Base-by-base conservation (phyloP, 148 eudicot genomes). In the Diospyros lotus region DNA sequence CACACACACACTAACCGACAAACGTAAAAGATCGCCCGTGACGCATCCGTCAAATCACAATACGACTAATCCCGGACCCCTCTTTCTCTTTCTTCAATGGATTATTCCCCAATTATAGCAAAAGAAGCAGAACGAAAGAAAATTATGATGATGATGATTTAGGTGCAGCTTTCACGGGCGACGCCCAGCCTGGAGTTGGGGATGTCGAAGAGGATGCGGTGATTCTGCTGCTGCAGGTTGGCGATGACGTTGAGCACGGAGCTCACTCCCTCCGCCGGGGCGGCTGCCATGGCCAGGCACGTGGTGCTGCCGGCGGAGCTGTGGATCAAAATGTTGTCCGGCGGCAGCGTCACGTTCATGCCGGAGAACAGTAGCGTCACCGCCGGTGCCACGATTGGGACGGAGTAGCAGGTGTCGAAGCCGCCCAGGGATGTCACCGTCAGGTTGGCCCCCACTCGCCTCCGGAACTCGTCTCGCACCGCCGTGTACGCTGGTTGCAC, bases 181-280 rank as follows among this genome's bases (percentile, higher is more conserved):
- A 93, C 89, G 6, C 96, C 98, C 17, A 93, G 76, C 90, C 82
- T 91, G 65, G 88, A 85, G 54, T 89, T 91, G 28, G 89, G 87
- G 9, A 84, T 68, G 72, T 93, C 98, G 74, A 88, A 84, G 50
- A 88, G 64, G 39, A 93, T 58, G 56, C 98, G 77, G 53, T 88
- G 97, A 80, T 93, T 91, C 74, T 93, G 98, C 14, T 93, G 98
- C 74, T 91, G 97, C 94, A 89, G 77, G 69, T 82, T 91, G 74
- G 94, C 94, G 15, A 93, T 82, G 51, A 93, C 89, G 56, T 93
- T 93, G 14, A 93, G 90, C 4, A 78, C 89, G 1, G 90, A 86
- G 75, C 80, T 82, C 39, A 83, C 80, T 51, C 73, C 61, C 14
- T 65, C 83, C 0, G 15, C 14, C 2, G 96, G 84, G 4, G 89